Evolutionary conservation across 768 basidiomycete genomes (phyloP).

Genomic region (Tephrocybe sp.): DNA sequence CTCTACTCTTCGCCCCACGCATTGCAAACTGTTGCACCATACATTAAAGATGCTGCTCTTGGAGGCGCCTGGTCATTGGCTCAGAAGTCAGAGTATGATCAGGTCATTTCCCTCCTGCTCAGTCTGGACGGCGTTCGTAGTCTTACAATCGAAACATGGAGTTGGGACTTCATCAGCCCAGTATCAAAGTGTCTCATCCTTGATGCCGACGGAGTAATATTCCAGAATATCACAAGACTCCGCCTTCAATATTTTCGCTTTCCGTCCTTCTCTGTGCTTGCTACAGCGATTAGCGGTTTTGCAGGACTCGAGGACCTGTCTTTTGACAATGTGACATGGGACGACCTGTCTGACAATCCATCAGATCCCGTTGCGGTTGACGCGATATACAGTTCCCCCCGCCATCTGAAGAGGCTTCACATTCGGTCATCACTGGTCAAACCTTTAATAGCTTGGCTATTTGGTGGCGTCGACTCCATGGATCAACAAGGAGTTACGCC

Average conservation of each 20-base stretch:
- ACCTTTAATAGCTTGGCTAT: slow-evolving; percentile 30
- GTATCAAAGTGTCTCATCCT: slow-evolving; percentile 37
- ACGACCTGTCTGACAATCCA: slow-evolving; percentile 26
- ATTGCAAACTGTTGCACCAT: slow-evolving; percentile 22
- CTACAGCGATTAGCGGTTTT: slow-evolving; percentile 52
- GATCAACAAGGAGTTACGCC: slow-evolving; percentile 4
- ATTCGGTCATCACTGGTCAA: slow-evolving; percentile 26
- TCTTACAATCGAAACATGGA: slow-evolving; percentile 26
- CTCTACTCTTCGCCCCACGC: slow-evolving; percentile 27
- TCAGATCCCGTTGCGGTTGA: slow-evolving; percentile 15
- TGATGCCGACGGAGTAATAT: slow-evolving; percentile 32
- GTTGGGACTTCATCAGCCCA: slow-evolving; percentile 28
- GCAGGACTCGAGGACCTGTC: slow-evolving; percentile 42
- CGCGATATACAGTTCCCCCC: background rate
- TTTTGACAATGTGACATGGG: slow-evolving; percentile 50
- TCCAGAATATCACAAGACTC: slow-evolving; percentile 51
- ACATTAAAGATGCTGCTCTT: slow-evolving; percentile 29
- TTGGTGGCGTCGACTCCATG: slow-evolving; percentile 15
- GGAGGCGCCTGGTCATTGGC: slow-evolving; percentile 25
- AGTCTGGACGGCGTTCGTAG: slow-evolving; percentile 18
- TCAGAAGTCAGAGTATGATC: slow-evolving; percentile 15
- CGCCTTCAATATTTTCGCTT: slow-evolving; percentile 34
- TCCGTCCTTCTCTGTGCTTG: slow-evolving; percentile 44
- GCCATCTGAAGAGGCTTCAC: slow-evolving; percentile 36
- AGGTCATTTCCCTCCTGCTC: slow-evolving; percentile 20